Conservation (phyloP, 768 basidiomycete species). For the Cantharellus cinnabarinus region DNA sequence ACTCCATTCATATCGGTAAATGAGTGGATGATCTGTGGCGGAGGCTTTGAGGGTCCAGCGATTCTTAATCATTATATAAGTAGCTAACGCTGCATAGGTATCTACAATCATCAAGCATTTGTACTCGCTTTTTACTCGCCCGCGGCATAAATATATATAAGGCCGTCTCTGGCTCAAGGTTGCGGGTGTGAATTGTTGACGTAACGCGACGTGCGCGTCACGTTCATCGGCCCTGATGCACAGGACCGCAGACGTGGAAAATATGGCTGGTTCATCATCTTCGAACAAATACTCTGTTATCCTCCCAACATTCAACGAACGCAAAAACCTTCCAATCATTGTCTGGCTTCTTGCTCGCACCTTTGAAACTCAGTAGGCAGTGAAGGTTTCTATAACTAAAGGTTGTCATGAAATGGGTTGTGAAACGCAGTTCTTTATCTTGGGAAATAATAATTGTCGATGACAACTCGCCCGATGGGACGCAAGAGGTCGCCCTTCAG, state of each 20-base stretch:
- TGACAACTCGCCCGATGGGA: slow-evolving; percentile 83
- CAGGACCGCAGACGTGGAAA: background rate
- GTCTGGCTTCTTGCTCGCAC: slow-evolving; percentile 65
- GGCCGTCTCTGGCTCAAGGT: too few species aligned
- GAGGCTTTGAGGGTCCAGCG: too few species aligned
- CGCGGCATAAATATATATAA: too few species aligned
- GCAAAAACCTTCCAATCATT: slow-evolving; percentile 78
- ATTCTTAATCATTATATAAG: too few species aligned
- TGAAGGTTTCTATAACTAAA: background rate
- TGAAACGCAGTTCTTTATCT: slow-evolving; percentile 32
- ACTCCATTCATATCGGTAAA: too few species aligned
- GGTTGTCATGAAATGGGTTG: slow-evolving; percentile 6
- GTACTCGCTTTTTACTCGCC: too few species aligned
- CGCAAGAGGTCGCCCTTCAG: slow-evolving; percentile 69
- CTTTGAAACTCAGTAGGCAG: slow-evolving; percentile 46
- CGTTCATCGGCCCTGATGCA: background rate
- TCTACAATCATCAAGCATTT: too few species aligned
- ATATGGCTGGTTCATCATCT: background rate
- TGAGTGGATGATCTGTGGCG: too few species aligned
- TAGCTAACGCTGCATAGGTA: too few species aligned
- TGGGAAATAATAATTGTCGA: slow-evolving; percentile 89
- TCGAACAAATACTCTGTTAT: slow-evolving; percentile 68
- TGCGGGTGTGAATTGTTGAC: too few species aligned
- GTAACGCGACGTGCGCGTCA: too few species aligned
- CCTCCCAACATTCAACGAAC: slow-evolving; percentile 84